These are phyloP conservation scores for Cladosporium sp. DNA, from an alignment of 2,329 filamentous ascomycete species.

Conservation along the genomic window DNA sequence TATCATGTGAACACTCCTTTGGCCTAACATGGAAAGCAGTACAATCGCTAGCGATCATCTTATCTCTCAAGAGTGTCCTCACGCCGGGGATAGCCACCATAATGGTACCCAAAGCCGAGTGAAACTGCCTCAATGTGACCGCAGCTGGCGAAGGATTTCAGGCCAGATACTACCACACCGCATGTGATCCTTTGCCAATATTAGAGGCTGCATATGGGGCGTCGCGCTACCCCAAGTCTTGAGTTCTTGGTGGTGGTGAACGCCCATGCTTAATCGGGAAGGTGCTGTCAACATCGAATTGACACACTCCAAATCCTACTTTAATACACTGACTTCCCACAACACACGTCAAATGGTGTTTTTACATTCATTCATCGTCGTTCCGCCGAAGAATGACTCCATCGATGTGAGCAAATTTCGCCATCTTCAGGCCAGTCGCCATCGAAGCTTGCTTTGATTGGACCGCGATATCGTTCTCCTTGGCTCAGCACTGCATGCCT, in stretches of 20 bases:
- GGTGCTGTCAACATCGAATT: not conserved
- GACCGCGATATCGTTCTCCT: conserved; percentile 15
- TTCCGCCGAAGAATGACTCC: not conserved
- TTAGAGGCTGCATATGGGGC: not conserved
- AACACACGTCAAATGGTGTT: not conserved
- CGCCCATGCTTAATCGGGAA: conserved; percentile 5
- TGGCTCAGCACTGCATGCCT: conserved; percentile 15
- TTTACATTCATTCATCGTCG: not conserved
- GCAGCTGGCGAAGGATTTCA: not conserved
- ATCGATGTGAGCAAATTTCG: not conserved
- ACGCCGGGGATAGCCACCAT: not conserved
- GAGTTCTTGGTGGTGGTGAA: not conserved
- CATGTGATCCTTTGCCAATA: conserved; percentile 1
- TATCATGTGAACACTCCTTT: not conserved
- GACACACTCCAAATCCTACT: not conserved
- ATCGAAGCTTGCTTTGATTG: conserved; percentile 15
- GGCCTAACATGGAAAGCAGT: not conserved
- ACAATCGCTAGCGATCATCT: not conserved
- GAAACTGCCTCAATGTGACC: not conserved
- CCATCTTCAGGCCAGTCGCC: not conserved
- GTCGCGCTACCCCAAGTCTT: conserved; percentile 5
- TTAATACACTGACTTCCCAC: not conserved
- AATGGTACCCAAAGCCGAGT: not conserved
- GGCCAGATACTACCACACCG: not conserved
- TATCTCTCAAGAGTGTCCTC: not conserved